Evolutionary conservation across 164 flowering plant species (phyloP), one percentile per base, ranked within the genome.

Genomic region (Stephania japonica): DNA sequence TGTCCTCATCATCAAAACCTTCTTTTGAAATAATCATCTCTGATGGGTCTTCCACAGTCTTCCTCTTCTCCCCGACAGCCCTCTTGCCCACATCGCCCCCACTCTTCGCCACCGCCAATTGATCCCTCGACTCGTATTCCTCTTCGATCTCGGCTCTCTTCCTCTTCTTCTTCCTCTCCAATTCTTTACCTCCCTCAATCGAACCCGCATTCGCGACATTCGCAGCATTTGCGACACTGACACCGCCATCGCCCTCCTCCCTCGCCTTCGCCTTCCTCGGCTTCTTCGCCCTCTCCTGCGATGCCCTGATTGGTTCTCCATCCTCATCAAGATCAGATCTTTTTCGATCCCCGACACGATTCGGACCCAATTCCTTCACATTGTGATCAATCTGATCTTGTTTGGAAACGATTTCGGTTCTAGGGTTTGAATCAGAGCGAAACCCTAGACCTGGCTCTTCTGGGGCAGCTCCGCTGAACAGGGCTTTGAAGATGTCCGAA

Each of bases 1-100:
- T 96, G 65, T 64, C 75, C 77, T 96, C 98, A 70, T 93, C 98
- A 78, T 96, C 99, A 80, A 86, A 93, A 56, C 92, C 92, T 63
- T 93, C 98, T 79, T 85, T 84, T 1, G 87, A 64, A 24, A 86
- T 90, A 82, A 84, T 67, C 85, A 83, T 71, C 66, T 83, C 89
- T 41, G 77, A 82, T 0, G 86, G 81, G 69, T 86, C 81, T 53
- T 90, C 97, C 66, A 75, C 77, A 19, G 72, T 76, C 79, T 93
- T 96, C 87, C 98, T 87, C 88, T 93, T 93, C 86, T 81, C 81
- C 63, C 97, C 98, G 24, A 83, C 85, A 67, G 61, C 83, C 43
- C 19, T 78, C 49, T 71, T 75, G 68, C 71, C 67, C 70, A 47
- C 50, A 21, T 26, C 69, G 62, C 10, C 68, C 49, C 72, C 79